Evolutionary conservation across 1,284 basidiomycete species (phyloP).

Genomic region (Malassezia arunalokei): DNA sequence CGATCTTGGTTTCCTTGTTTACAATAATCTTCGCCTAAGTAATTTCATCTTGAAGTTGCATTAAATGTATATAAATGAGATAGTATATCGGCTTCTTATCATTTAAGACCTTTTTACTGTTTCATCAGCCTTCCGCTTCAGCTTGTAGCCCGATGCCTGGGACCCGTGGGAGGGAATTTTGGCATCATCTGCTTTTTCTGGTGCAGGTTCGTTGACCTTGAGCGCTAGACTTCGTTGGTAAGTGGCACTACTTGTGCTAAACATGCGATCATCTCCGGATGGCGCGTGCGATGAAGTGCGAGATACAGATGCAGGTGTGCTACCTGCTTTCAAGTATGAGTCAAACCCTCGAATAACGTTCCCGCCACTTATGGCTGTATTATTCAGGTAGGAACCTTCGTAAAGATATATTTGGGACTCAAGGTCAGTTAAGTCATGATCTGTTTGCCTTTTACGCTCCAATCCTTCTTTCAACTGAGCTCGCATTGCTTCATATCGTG

Average conservation of each 20-base stretch:
- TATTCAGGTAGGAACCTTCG: slow-evolving; percentile 40
- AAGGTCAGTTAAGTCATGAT: slow-evolving; percentile 36
- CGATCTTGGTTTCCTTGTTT: too few relatives aligned
- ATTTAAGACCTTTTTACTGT: not conserved
- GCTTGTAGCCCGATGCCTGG: slow-evolving; percentile 9
- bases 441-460: slow-evolving; percentile 31
- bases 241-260: slow-evolving; percentile 31
- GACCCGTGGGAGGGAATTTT: not conserved
- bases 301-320: not conserved
- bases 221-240: slow-evolving; percentile 35
- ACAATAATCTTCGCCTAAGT: too few relatives aligned
- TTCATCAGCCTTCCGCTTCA: slow-evolving; percentile 10
- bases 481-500: slow-evolving; percentile 30
- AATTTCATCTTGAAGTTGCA: too few relatives aligned
- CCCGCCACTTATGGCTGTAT: slow-evolving; percentile 37
- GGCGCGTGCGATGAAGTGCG: slow-evolving; percentile 11
- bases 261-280: slow-evolving; percentile 33
- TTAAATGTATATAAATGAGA: not conserved
- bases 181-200: not conserved
- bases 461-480: slow-evolving; percentile 25
- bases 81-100: not conserved
- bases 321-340: slow-evolving; percentile 30
- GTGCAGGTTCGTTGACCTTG: slow-evolving; percentile 26
- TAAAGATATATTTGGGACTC: slow-evolving; percentile 45
- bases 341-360: slow-evolving; percentile 46